Conservation (phyloP, 805 yeast species). For the Lipomyces sp. region DNA sequence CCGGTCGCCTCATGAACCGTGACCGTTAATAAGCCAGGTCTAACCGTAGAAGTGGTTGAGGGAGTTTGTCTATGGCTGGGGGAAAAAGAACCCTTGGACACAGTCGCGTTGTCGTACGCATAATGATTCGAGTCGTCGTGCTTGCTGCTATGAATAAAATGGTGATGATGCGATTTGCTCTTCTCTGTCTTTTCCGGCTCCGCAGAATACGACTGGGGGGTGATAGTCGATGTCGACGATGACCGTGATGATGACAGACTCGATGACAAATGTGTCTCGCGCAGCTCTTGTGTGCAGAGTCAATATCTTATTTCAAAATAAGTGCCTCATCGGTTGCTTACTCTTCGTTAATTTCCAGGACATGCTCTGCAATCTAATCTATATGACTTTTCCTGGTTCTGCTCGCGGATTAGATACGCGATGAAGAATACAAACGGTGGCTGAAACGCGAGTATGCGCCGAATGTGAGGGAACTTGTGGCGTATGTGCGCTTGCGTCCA, state of each 20-base stretch:
- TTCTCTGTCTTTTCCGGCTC: constrained; percentile 14
- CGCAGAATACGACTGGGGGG: constrained; percentile 27
- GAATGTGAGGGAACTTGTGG: background rate
- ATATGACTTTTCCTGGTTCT: background rate
- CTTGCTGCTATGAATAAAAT: constrained; percentile 24
- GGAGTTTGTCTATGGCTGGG: constrained; percentile 26
- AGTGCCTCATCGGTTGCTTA: constrained; percentile 31
- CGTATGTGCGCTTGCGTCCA: background rate
- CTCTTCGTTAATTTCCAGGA: constrained; percentile 56
- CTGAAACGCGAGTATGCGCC: background rate
- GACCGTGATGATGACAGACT: constrained; percentile 39
- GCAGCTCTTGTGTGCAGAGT: constrained; percentile 43
- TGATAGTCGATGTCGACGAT: constrained; percentile 36
- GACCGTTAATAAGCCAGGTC: constrained; percentile 77
- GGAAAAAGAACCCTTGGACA: constrained; percentile 11
- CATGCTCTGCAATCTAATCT: constrained; percentile 18
- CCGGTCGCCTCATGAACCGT: constrained; percentile 74
- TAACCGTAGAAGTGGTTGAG: constrained; percentile 41
- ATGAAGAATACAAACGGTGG: background rate
- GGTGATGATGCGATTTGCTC: constrained; percentile 24
- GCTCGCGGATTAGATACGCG: background rate
- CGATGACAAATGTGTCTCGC: constrained; percentile 49
- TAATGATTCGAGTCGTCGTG: constrained; percentile 20
- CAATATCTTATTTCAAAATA: background rate
- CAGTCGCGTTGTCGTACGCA: constrained; percentile 4